These are phyloP conservation scores for Plasmopara halstedii DNA, from an alignment of 352 stramenopile species.

Conservation along the genomic window DNA sequence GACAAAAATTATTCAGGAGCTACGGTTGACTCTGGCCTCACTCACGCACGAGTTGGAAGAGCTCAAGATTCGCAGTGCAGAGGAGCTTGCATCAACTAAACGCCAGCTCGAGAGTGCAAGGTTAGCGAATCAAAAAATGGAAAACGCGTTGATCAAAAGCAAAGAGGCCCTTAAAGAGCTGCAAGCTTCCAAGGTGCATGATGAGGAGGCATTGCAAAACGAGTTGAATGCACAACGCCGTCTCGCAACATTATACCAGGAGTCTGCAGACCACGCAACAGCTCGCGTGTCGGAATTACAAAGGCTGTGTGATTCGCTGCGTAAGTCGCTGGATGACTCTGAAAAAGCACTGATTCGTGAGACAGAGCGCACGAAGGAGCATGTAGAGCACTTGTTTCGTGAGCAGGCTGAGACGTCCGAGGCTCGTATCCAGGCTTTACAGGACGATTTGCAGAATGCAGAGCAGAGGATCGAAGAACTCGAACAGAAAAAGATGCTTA, in stretches of 20 bases:
- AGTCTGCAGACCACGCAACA: conserved; percentile 49
- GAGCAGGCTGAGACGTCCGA: conserved; percentile 58
- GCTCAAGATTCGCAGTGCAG: conserved; percentile 36
- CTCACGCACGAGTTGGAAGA: conserved; percentile 49
- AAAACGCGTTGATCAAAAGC: conserved; percentile 46
- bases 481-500: conserved; percentile 55
- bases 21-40: conserved; percentile 50
- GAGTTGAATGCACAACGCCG: conserved; percentile 62
- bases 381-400: conserved; percentile 67
- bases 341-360: conserved; percentile 55
- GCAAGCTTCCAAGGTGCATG: conserved; percentile 47
- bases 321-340: conserved; percentile 45
- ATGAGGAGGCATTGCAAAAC: conserved; percentile 56
- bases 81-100: conserved; percentile 40
- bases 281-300: conserved; percentile 48
- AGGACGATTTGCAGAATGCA: conserved; percentile 47
- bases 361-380: conserved; percentile 57
- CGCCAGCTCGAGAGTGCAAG: conserved; percentile 54
- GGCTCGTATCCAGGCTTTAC: conserved; percentile 40
- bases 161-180: conserved; percentile 70
- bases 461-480: conserved; percentile 47
- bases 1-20: conserved; percentile 49
- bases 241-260: conserved; percentile 67
- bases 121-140: conserved; percentile 58
- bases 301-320: conserved; percentile 43